Conservation (phyloP, 495 filamentous ascomycete species). For the Chlorociboria aeruginascens region DNA sequence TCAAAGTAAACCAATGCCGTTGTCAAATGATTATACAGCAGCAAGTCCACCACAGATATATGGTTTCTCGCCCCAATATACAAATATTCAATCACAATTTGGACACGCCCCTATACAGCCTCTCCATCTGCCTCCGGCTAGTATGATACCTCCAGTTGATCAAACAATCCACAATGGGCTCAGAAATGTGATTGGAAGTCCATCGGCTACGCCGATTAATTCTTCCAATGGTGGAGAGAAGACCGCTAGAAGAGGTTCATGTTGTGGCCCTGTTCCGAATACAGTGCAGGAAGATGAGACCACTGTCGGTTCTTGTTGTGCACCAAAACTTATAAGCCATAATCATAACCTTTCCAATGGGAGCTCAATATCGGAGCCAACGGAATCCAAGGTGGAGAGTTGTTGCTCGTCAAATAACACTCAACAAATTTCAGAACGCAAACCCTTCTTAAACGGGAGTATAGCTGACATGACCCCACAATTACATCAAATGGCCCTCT, state of each 20-base stretch:
- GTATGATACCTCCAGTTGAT: background rate
- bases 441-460: slow-evolving; percentile 5
- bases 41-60: slow-evolving; percentile 3
- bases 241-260: slow-evolving; percentile 1
- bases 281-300: background rate
- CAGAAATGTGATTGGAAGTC: slow-evolving; percentile 13
- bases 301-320: slow-evolving; percentile 13
- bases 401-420: slow-evolving; percentile 14
- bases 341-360: slow-evolving; percentile 11
- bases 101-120: slow-evolving; percentile 10
- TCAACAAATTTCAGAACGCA: slow-evolving; percentile 2
- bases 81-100: slow-evolving; percentile 9
- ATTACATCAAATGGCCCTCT: slow-evolving; percentile 9
- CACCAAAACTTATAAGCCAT: slow-evolving; percentile 13
- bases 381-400: slow-evolving; percentile 3
- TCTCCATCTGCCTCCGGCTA: background rate
- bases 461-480: slow-evolving; percentile 1
- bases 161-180: background rate
- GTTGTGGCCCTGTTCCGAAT: background rate
- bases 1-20: background rate
- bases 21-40: slow-evolving; percentile 8
- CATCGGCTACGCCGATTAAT: slow-evolving; percentile 8
- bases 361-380: slow-evolving; percentile 8
- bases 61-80: slow-evolving; percentile 12
- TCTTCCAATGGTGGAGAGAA: background rate